Conservation (phyloP, 129 eudicot genomes). For the Helianthus annuus region HanXRQr2.0-SUNRISE NC_035448.2:130677157-130677656, state of each 20-base stretch:
- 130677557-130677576: constrained; percentile 41
- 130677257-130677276: constrained; percentile 40
- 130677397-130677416: constrained; percentile 10
- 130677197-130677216: constrained; percentile 15
- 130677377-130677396: constrained; percentile 20
- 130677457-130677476: constrained; percentile 36
- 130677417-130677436: constrained; percentile 25
- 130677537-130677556: constrained; percentile 30
- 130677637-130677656: constrained; percentile 36
- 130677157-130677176: constrained; percentile 22
- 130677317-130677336: constrained; percentile 35
- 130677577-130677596: constrained; percentile 29
- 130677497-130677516: constrained; percentile 29
- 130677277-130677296: constrained; percentile 44
- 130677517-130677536: constrained; percentile 34
- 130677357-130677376: constrained; percentile 31
- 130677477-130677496: constrained; percentile 34
- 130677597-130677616: constrained; percentile 36
- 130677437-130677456: constrained; percentile 46
- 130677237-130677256: constrained; percentile 13
- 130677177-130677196: constrained; percentile 3
- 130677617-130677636: constrained; percentile 41
- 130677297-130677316: constrained; percentile 31
- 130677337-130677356: constrained; percentile 33
- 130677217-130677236: constrained; percentile 16